Conservation (phyloP, 2,329 filamentous ascomycete species). For the Emergomyces orientalis region DNA sequence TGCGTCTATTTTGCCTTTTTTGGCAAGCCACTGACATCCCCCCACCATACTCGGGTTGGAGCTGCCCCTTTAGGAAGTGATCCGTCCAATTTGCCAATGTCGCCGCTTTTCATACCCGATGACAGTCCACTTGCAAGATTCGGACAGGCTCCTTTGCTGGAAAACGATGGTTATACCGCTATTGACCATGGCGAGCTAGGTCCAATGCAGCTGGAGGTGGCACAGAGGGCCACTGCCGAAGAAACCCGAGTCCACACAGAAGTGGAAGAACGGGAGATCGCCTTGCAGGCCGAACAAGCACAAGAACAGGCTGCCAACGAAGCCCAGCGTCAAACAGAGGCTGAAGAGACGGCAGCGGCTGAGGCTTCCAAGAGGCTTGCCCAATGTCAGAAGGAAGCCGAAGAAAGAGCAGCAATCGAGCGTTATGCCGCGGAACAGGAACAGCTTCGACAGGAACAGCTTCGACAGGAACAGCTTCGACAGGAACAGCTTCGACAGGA, state of each 20-base stretch:
- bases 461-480: neutral
- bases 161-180: neutral
- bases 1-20: constrained; percentile 21
- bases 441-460: neutral
- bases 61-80: neutral
- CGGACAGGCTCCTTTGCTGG: neutral
- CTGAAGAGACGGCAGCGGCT: too few relatives aligned
- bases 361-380: too few relatives aligned
- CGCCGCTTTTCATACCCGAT: too few relatives aligned
- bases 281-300: too few relatives aligned
- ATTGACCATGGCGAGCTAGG: neutral
- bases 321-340: too few relatives aligned
- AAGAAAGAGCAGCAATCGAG: neutral
- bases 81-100: too few relatives aligned
- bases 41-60: neutral
- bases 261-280: too few relatives aligned
- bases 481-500: neutral
- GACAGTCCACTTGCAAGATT: neutral
- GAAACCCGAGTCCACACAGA: neutral
- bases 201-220: neutral
- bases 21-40: constrained; percentile 11
- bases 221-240: neutral
- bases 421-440: neutral
- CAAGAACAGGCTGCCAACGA: too few relatives aligned
- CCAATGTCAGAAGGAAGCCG: too few relatives aligned